These are phyloP conservation scores for Rubia peregrina DNA, from an alignment of 305 asterid species.

Conservation along the genomic window DNA sequence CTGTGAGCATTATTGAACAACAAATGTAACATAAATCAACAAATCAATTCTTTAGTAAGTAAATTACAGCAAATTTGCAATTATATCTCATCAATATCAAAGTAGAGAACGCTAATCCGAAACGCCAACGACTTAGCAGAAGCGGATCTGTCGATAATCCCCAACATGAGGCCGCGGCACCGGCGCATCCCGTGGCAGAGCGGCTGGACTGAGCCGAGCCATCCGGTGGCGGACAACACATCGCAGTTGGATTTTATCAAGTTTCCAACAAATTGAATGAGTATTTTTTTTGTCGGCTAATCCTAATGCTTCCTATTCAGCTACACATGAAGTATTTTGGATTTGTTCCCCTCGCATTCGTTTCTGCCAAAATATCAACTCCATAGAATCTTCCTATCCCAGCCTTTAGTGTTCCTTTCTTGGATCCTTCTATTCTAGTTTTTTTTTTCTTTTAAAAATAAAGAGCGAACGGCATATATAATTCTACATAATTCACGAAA, in stretches of 20 bases:
- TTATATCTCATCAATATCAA: slow-evolving; percentile 53
- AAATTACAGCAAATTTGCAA: background rate
- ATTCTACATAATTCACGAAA: too few relatives aligned
- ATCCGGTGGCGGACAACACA: too few relatives aligned
- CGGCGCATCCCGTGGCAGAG: slow-evolving; percentile 99
- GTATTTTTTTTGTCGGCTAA: background rate
- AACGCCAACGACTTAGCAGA: slow-evolving; percentile 94
- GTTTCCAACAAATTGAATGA: background rate
- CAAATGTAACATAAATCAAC: background rate
- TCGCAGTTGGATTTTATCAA: background rate
- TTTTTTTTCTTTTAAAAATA: background rate
- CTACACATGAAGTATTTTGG: background rate
- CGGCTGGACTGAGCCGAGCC: slow-evolving; percentile 99
- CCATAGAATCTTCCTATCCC: background rate
- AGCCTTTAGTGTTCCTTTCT: background rate
- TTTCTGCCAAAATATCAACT: background rate
- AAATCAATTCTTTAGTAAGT: background rate
- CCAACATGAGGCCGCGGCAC: slow-evolving; percentile 92
- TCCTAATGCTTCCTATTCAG: background rate
- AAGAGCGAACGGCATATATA: too few relatives aligned
- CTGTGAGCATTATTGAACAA: slow-evolving; percentile 25
- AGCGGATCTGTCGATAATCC: slow-evolving; percentile 93
- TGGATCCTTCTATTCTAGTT: background rate
- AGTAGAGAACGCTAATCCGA: slow-evolving; percentile 91
- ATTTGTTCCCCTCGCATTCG: background rate